A percentile compares a stretch with the other conserved stretches of the same genome.
phyloP scores from a whole-genome alignment of 495 filamentous ascomycete species.

The Massariosphaeria phaeospora region DNA sequence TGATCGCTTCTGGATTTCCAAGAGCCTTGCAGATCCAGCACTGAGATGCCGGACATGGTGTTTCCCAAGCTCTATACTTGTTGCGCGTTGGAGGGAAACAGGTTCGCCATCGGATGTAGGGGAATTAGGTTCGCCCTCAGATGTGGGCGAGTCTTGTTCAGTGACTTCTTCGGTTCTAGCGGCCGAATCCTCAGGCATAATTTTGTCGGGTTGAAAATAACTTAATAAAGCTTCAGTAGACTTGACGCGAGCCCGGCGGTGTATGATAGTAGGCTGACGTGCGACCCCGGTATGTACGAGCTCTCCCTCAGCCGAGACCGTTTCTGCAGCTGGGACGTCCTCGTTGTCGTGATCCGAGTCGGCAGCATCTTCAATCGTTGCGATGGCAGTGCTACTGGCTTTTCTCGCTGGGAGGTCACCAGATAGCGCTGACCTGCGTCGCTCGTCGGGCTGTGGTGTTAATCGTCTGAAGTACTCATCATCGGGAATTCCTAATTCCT shows the following conservation, averaged over 20 bases:
- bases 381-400: constrained; percentile 44
- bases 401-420: constrained; percentile 23
- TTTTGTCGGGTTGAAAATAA: constrained; percentile 47
- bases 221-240: constrained; percentile 67
- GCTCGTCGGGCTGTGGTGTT: constrained; percentile 44
- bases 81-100: constrained; percentile 53
- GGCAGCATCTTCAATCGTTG: constrained; percentile 31
- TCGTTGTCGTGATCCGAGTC: constrained; percentile 41
- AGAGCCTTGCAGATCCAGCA: constrained; percentile 64
- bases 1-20: constrained; percentile 50
- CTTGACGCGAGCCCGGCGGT: constrained; percentile 52
- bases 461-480: constrained; percentile 61
- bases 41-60: constrained; percentile 65
- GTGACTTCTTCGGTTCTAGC: constrained; percentile 1
- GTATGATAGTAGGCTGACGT: constrained; percentile 53
- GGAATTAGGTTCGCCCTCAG: not conserved
- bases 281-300: constrained; percentile 51
- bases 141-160: constrained; percentile 4
- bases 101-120: constrained; percentile 24
- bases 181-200: constrained; percentile 21
- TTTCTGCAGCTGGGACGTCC: constrained; percentile 17
- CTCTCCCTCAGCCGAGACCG: constrained; percentile 17
- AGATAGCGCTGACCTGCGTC: constrained; percentile 26
- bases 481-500: constrained; percentile 59
- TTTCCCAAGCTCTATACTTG: constrained; percentile 59